Evolutionary conservation across 169 alveolate genomes (phyloP), one percentile per base, ranked within the genome.

Genomic region (Plasmodium knowlesi): DNA sequence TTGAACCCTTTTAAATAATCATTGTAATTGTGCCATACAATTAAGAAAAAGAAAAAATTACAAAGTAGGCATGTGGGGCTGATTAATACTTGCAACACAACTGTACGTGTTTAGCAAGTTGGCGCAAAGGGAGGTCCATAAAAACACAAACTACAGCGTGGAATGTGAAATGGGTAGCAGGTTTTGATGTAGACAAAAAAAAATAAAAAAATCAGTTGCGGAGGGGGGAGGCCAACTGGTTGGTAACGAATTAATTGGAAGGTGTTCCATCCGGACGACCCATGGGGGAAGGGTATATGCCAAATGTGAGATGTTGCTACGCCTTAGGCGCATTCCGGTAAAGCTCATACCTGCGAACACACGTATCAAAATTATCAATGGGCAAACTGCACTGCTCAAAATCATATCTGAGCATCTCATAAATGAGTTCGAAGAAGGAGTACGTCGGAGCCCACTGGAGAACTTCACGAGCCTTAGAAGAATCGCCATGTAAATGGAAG

Each of bases 401-500:
- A 67, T 94, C 96, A 43, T 16, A 28, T 14, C 67, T 90, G 92
- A 96, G 71, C 96, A 96, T 96, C 81, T 96, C 97, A 72, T 92
- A 94, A 67, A 94, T 83, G 46, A 96, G 93, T 67, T 83, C 95
- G 82, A 88, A 84, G 73, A 83, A 72, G 57, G 61, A 71, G 39
- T 41, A 81, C n/a, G 79, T 78, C 53, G 96, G 95, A 53, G 78
- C 37, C 97, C 97, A 96, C 80, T 93, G 92, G 28, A 96, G 74
- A 41, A 72, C 78, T 34, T 22, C n/a, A 1, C 74, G 72, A 4
- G 97, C 97, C 79, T 95, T 94, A 16, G 96, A 84, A 32, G 96
- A 94, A 67, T 96, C 96, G 5, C 98, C 98, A n/a, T 81, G 82
- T 53, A 96, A 92, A 0, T 83, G 78, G 30, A 84, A 84, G 12